Base-by-base conservation (phyloP, 2,329 filamentous ascomycete genomes). In the Calonectria crousiana region DNA sequence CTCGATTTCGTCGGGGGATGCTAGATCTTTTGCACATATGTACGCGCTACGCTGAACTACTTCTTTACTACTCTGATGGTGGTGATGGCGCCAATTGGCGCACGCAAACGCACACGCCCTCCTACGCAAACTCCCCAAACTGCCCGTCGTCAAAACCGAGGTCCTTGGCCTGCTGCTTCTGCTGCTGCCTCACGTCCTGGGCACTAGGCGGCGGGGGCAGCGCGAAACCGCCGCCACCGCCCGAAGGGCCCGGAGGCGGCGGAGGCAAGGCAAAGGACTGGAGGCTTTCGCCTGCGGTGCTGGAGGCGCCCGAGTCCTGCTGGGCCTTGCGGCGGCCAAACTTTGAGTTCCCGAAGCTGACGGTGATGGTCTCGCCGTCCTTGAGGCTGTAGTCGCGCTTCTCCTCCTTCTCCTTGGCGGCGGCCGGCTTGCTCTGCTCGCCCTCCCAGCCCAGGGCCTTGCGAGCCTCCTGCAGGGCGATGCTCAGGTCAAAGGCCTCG, bases 111-210 rank as follows among this genome's bases (percentile, higher is more conserved):
- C 1, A 11, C 32, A 11, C 30, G 10, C 32, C 8, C 49, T 6
- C 8, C 74, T 75, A 92, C 62, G 90, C 90, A 86, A 97, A 97
- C 85, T 97, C 95, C 26, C 95, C 95, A 89, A 95, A 96, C 81
- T 96, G 93, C 1, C 95, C 95, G 82, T 98, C 94, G 81, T 97
- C 95, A 80, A 97, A 97, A 0, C 95, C 95, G 77, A 96, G 81
- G 73, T 95, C 92, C 81, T 92, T 87, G 6, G 89, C 86, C 16
- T 90, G 89, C 79, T 85, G 86, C 79, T 89, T 88, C 84, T 91
- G 89, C 83, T 79, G 74, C 68, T 90, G 87, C 85, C 90, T 92
- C n/a, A 91, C 88, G 73, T 91, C 90, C 76, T 88, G 87, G 18
- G 90, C 90, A 74, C 88, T 91, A 1, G 93, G 93, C 10, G 94